Base-by-base conservation (phyloP, 176 grass and related monocot species). In the Echinochloa phyllopogon region DNA sequence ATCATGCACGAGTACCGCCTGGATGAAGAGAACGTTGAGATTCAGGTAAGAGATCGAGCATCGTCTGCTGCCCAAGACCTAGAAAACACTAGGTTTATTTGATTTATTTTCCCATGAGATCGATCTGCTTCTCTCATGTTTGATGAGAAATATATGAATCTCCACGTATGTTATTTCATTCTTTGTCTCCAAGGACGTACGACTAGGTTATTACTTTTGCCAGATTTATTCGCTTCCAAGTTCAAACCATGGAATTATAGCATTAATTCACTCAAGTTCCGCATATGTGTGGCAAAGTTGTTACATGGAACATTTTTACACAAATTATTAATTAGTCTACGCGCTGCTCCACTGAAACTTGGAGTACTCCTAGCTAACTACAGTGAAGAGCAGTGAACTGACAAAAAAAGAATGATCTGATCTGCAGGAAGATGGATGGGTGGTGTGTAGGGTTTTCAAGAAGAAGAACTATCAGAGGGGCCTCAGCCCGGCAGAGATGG, bases 341-440 rank as follows among this genome's bases (percentile, higher is more conserved):
- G 24, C 33, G 4, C 16, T 29, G 12, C 13, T 10, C 56, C 21
- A 59, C 56, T 59, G 21, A 59, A 59, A 59, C 53, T 9, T n/a
- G 6, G 6, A 20, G 53, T 57, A n/a, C n/a, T n/a, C 20, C 62
- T 37, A 37, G 4, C 25, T 33, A 36, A 33, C 23, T 11, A n/a
- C n/a, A 20, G 27, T 37, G 2, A 56, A 15, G 33, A 15, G 33
- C 6, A 33, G 33, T 11, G 41, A 43, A 69, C 14, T 45, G 1
- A 58, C 65, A 33, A n/a, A 43, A n/a, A 43, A 37, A 69, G 41
- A 5, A 25, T 41, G 9, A 55, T 91, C 17, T 59, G 59, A 62
- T 83, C 11, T 94, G 78, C 86, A 99, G 96, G 96, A 94, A 85
- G 96, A 99, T 83, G 96, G 94, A 53, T 99, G 96, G 96, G 96